phyloP scores from a whole-genome alignment of 2,329 filamentous ascomycete species.

The Aspergillus tamarii region DNA sequence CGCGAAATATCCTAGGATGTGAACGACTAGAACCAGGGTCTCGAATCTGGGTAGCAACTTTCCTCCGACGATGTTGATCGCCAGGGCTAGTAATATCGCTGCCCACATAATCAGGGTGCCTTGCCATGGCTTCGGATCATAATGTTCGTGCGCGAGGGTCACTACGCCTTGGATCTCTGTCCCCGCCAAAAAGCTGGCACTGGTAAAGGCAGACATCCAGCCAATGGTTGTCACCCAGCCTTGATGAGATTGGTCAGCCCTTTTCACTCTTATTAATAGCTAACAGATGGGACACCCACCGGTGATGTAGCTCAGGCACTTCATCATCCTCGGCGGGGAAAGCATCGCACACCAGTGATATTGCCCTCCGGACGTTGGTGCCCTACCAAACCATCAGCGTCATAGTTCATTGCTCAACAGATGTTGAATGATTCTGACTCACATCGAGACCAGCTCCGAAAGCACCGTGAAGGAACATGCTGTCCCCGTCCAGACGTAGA shows the following conservation, averaged over 20 bases:
- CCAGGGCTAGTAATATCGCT: constrained; percentile 41
- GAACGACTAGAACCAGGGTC: constrained; percentile 52
- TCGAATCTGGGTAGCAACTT: constrained; percentile 53
- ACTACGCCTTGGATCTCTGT: constrained; percentile 42
- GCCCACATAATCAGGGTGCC: constrained; percentile 54
- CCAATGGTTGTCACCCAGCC: constrained; percentile 47
- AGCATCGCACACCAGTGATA: constrained; percentile 48
- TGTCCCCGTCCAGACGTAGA: constrained; percentile 38
- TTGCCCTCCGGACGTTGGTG: constrained; percentile 41
- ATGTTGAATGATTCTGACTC: not conserved
- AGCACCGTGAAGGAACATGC: constrained; percentile 31
- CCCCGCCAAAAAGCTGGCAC: constrained; percentile 37
- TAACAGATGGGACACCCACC: constrained; percentile 19
- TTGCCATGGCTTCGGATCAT: constrained; percentile 51
- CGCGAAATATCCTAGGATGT: constrained; percentile 56
- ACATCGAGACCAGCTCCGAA: constrained; percentile 40
- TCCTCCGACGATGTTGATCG: constrained; percentile 50
- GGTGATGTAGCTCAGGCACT: constrained; percentile 44
- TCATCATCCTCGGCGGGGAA: constrained; percentile 38
- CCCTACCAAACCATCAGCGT: constrained; percentile 22
- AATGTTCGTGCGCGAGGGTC: constrained; percentile 41
- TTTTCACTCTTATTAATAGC: not conserved
- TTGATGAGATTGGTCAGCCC: constrained; percentile 5
- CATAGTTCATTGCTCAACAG: not conserved
- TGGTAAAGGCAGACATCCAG: constrained; percentile 48